phyloP scores from a whole-genome alignment of 2,329 filamentous ascomycete species.

The Botrytis fabae region DNA sequence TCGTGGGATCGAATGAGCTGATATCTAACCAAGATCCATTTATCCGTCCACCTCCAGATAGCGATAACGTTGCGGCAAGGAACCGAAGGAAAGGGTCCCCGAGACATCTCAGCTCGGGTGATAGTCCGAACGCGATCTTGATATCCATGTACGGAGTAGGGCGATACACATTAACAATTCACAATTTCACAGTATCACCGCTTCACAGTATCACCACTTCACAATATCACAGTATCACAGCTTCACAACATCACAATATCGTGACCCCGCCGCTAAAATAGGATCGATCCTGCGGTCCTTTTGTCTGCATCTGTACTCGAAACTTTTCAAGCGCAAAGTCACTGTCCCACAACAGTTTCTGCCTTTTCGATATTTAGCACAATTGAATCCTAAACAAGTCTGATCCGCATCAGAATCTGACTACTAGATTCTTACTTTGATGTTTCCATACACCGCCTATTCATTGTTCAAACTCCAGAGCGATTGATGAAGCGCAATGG shows the following conservation, averaged over 20 bases:
- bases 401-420: neutral
- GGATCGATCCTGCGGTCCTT: neutral
- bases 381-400: neutral
- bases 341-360: neutral
- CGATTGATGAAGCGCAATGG: constrained; percentile 1
- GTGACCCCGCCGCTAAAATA: neutral
- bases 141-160: neutral
- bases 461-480: neutral
- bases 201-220: neutral
- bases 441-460: constrained; percentile 1
- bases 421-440: neutral
- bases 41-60: neutral
- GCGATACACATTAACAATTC: neutral
- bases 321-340: neutral
- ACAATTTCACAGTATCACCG: neutral
- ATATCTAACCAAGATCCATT: neutral
- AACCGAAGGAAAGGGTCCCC: neutral
- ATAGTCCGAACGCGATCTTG: neutral
- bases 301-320: neutral
- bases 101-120: constrained; percentile 8
- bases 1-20: neutral
- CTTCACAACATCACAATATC: neutral
- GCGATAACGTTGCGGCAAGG: neutral
- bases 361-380: neutral
- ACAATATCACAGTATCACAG: neutral